phyloP scores from a whole-genome alignment of 2,329 filamentous ascomycete species.

The Aspergillus sp. region DNA sequence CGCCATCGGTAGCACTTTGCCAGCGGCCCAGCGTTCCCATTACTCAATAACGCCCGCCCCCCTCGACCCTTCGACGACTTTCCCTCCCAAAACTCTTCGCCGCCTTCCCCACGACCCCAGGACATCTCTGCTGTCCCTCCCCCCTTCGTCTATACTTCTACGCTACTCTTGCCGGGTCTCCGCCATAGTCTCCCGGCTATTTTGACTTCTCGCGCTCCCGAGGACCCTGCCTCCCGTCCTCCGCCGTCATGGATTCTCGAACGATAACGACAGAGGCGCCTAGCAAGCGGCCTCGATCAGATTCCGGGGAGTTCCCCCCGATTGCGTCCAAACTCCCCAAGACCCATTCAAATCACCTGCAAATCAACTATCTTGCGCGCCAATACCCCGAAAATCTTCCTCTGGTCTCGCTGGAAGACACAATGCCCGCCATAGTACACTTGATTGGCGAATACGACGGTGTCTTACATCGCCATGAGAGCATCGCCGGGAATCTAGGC shows the following conservation, averaged over 20 bases:
- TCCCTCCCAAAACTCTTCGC: conserved; percentile 5
- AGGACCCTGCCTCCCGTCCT: neutral
- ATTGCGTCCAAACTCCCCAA: conserved; percentile 54
- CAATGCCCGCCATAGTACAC: conserved; percentile 69
- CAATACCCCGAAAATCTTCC: conserved; percentile 63
- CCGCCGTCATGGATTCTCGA: conserved; percentile 34
- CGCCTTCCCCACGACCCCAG: neutral
- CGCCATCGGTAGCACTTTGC: conserved; percentile 23
- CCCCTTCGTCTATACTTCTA: conserved; percentile 1
- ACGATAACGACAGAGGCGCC: conserved; percentile 38
- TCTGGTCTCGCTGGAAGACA: conserved; percentile 64
- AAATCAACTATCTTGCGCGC: conserved; percentile 68
- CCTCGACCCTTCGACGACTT: conserved; percentile 7
- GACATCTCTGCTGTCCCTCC: neutral
- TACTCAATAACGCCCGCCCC: conserved; percentile 16
- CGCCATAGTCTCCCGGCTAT: neutral
- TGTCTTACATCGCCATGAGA: conserved; percentile 81
- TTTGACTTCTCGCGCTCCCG: neutral
- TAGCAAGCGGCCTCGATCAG: conserved; percentile 48
- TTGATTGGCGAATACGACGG: conserved; percentile 81
- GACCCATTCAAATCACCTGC: conserved; percentile 58
- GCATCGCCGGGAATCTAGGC: conserved; percentile 79
- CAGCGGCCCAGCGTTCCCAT: conserved; percentile 13
- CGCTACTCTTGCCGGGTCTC: neutral
- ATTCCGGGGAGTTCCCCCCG: conserved; percentile 39